Evolutionary conservation across 1,284 basidiomycete species (phyloP).

Genomic region (Ustilago trichophora): DNA sequence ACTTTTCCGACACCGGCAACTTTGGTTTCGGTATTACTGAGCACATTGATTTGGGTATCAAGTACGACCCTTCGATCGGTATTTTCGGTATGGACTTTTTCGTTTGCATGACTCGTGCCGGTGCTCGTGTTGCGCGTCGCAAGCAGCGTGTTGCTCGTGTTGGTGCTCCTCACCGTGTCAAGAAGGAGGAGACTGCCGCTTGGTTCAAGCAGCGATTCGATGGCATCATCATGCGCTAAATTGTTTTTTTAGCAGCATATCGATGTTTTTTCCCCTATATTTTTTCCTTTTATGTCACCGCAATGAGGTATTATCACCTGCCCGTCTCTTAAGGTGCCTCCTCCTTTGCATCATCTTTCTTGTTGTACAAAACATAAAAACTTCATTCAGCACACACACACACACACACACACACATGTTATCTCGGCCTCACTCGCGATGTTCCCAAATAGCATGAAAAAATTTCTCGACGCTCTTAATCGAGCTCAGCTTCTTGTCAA

Average conservation of each 20-base stretch:
- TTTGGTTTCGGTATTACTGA: slow-evolving; percentile 66
- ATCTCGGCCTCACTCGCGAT: slow-evolving; percentile 1
- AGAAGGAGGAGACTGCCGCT: slow-evolving; percentile 75
- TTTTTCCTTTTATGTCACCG: neutral
- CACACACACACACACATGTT: slow-evolving; percentile 18
- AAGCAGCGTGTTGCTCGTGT: slow-evolving; percentile 88
- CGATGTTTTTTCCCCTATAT: neutral
- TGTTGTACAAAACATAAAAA: slow-evolving; percentile 41
- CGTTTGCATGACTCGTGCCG: slow-evolving; percentile 86
- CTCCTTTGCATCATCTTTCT: slow-evolving; percentile 3
- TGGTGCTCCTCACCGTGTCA: slow-evolving; percentile 80
- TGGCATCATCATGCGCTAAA: slow-evolving; percentile 64
- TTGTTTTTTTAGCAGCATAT: neutral
- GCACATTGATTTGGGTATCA: slow-evolving; percentile 98
- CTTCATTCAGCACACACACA: too few species aligned
- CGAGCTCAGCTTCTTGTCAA: slow-evolving; percentile 26
- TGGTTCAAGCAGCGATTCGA: slow-evolving; percentile 93
- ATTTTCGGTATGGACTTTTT: slow-evolving; percentile 67
- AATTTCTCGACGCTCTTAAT: slow-evolving; percentile 14
- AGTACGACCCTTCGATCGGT: slow-evolving; percentile 66
- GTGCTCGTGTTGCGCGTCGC: slow-evolving; percentile 88
- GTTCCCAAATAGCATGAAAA: slow-evolving; percentile 31
- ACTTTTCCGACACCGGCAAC: slow-evolving; percentile 78
- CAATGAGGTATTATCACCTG: too few species aligned
- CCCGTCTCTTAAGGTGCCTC: too few species aligned